Percentiles rank a stretch among this genome's conserved stretches.
These are phyloP conservation scores for Fusarium annulatum DNA, from an alignment of 2,329 filamentous ascomycete species.

Conservation along the genomic window DNA sequence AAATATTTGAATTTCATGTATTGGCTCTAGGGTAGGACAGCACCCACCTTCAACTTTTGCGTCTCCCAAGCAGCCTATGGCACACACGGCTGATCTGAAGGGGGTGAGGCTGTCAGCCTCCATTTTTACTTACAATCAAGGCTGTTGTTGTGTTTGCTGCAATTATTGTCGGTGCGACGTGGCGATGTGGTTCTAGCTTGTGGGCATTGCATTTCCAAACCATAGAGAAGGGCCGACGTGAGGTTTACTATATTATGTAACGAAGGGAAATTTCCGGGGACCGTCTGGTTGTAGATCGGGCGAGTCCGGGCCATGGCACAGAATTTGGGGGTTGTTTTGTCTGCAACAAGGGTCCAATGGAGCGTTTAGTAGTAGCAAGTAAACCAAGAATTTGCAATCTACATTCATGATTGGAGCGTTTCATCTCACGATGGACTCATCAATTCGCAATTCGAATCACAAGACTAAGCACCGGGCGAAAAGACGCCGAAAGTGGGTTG, in stretches of 20 bases:
- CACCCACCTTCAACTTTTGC: background rate
- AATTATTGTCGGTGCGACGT: conserved; percentile 46
- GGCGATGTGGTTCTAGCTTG: conserved; percentile 58
- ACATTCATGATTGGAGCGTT: conserved; percentile 25
- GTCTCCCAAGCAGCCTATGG: background rate
- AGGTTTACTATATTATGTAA: conserved; percentile 27
- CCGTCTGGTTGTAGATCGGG: conserved; percentile 2
- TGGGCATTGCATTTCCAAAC: conserved; percentile 58
- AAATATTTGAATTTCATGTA: background rate
- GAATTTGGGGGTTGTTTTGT: background rate
- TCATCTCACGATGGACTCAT: background rate
- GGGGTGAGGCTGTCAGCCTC: background rate
- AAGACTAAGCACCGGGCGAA: background rate
- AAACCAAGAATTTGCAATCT: background rate
- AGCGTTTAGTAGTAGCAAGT: conserved; percentile 3
- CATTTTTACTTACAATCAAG: background rate
- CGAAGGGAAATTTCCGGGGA: conserved; percentile 40
- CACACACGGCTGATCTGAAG: background rate
- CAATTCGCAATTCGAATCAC: background rate
- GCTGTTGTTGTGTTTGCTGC: background rate
- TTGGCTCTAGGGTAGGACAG: background rate
- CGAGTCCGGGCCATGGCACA: conserved; percentile 16
- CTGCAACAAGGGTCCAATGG: conserved; percentile 27
- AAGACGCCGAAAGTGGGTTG: conserved; percentile 16
- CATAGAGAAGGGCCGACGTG: conserved; percentile 51